phyloP scores from a whole-genome alignment of 352 stramenopile genomes.

The Phytopythium ostracodes region DNA sequence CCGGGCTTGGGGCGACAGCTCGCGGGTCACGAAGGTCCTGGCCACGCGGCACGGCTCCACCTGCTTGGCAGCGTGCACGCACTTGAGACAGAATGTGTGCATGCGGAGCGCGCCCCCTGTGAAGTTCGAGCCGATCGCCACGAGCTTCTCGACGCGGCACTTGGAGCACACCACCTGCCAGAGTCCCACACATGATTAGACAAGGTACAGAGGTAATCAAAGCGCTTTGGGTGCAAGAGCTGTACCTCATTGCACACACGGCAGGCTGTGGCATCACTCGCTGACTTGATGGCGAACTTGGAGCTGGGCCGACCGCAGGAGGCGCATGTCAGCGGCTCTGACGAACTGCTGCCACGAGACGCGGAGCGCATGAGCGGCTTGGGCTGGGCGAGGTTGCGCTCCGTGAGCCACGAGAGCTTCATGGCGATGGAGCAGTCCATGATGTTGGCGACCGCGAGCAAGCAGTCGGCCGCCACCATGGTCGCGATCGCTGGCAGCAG shows the following conservation, averaged over 20 bases:
- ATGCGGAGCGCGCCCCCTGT: background rate
- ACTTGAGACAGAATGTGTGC: slow-evolving; percentile 6
- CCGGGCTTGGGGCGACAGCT: background rate
- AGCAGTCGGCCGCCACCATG: slow-evolving; percentile 5
- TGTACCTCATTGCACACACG: slow-evolving; percentile 8
- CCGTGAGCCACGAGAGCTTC: slow-evolving; percentile 19
- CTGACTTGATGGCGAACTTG: slow-evolving; percentile 4
- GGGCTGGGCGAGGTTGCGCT: slow-evolving; percentile 5
- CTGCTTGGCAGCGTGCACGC: slow-evolving; percentile 4
- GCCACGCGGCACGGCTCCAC: slow-evolving; percentile 1
- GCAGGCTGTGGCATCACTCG: background rate
- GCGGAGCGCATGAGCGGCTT: slow-evolving; percentile 7
- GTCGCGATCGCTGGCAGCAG: slow-evolving; percentile 8
- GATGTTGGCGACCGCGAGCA: slow-evolving; percentile 11
- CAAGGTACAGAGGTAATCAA: no score
- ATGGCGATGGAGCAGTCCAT: slow-evolving; percentile 14
- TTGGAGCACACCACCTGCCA: slow-evolving; percentile 8
- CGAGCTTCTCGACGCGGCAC: slow-evolving; percentile 8
- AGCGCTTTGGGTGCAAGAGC: background rate
- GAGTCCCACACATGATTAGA: background rate
- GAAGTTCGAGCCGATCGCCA: background rate
- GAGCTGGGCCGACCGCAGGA: background rate
- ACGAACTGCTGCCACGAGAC: background rate
- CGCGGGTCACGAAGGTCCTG: background rate
- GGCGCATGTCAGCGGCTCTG: background rate